Percentiles rank a stretch among this genome's conserved stretches.
These are phyloP conservation scores for Naganishia cerealis DNA, from an alignment of 1,284 basidiomycete genomes.

Conservation along the genomic window DNA sequence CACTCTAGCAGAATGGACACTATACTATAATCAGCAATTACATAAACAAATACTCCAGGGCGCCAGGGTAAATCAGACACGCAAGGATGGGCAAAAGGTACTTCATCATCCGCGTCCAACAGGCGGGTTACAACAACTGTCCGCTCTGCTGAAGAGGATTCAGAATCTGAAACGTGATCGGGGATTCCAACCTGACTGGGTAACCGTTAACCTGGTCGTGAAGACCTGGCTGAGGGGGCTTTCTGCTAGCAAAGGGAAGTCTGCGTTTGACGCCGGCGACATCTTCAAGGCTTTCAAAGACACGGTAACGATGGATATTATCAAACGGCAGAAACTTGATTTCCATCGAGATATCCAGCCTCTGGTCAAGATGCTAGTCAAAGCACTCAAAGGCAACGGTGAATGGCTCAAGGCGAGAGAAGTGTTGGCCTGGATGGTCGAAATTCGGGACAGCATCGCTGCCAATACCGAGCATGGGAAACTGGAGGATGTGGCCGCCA, in stretches of 20 bases:
- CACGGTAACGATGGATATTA: conserved; percentile 28
- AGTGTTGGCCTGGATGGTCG: conserved; percentile 24
- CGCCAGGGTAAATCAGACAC: conserved; percentile 14
- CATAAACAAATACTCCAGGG: conserved; percentile 17
- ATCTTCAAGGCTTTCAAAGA: conserved; percentile 34
- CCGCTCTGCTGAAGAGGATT: conserved; percentile 41
- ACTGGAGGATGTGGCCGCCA: background rate
- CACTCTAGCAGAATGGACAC: conserved; percentile 2
- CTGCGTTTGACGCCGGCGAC: conserved; percentile 27
- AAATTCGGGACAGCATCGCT: conserved; percentile 4
- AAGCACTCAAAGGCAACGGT: conserved; percentile 38
- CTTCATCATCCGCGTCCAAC: conserved; percentile 16
- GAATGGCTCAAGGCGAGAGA: conserved; percentile 35
- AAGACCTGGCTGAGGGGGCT: conserved; percentile 45
- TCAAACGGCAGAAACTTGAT: conserved; percentile 31
- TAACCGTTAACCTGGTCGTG: conserved; percentile 48
- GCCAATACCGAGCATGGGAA: background rate
- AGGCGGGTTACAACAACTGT: conserved; percentile 37
- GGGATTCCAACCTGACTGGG: conserved; percentile 47
- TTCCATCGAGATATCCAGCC: conserved; percentile 41
- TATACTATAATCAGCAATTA: conserved; percentile 20
- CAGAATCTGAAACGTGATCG: conserved; percentile 38
- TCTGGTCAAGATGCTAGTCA: conserved; percentile 40
- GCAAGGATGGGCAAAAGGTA: conserved; percentile 20
- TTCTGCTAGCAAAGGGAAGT: background rate